phyloP scores from a whole-genome alignment of 139 green algal species.

The Edaphochlamys debaryana region DNA sequence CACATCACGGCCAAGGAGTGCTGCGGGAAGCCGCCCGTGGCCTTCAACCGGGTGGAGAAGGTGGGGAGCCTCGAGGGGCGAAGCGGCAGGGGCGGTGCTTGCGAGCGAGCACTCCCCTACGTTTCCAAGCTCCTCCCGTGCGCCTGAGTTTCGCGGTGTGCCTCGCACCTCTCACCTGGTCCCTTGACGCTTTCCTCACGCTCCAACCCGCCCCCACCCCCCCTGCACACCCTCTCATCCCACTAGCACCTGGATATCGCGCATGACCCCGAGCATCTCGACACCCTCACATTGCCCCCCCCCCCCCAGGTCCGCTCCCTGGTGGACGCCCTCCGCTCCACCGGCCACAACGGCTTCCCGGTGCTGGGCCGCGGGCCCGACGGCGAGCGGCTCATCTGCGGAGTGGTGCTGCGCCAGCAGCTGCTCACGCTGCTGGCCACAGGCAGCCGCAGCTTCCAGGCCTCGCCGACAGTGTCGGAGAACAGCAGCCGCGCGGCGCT shows the following conservation, averaged over 20 bases:
- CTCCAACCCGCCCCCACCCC: too few relatives aligned
- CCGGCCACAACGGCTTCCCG: constrained; percentile 75
- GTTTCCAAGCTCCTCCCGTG: too few relatives aligned
- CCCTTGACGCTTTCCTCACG: too few relatives aligned
- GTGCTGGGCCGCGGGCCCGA: constrained; percentile 57
- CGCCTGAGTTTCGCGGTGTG: too few relatives aligned
- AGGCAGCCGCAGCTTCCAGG: constrained; percentile 36
- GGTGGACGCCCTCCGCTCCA: constrained; percentile 54
- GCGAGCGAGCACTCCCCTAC: too few relatives aligned
- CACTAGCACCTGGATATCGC: too few relatives aligned
- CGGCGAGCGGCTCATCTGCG: constrained; percentile 54
- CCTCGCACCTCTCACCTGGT: too few relatives aligned
- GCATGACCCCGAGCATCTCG: too few relatives aligned
- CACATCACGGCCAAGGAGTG: constrained; percentile 73
- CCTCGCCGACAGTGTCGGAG: background rate
- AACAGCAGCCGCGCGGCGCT: constrained; percentile 10
- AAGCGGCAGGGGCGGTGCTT: too few relatives aligned
- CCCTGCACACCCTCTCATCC: too few relatives aligned
- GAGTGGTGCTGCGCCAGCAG: constrained; percentile 68
- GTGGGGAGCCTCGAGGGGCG: constrained; percentile 36
- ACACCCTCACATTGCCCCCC: too few relatives aligned
- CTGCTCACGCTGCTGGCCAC: constrained; percentile 67
- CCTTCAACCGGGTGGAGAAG: constrained; percentile 65
- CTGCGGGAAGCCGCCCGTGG: constrained; percentile 50
- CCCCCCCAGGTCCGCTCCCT: constrained; percentile 46